Conservation (phyloP, 2,329 filamentous ascomycete genomes). For the Orbilia javanica region DNA sequence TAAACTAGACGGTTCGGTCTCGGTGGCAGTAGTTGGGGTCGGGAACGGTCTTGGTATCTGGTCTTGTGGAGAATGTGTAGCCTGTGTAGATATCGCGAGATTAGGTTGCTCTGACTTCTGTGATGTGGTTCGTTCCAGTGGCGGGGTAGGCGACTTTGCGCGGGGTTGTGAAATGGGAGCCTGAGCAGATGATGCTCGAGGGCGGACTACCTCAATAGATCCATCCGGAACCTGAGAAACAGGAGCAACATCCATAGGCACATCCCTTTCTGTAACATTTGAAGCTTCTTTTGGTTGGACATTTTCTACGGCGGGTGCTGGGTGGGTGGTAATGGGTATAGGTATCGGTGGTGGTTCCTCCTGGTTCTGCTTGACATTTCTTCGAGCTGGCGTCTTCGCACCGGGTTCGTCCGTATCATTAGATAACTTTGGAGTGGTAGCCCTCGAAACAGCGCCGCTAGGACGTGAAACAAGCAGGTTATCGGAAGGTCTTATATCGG, state of each 20-base stretch:
- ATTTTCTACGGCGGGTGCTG: background rate
- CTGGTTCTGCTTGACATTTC: constrained; percentile 27
- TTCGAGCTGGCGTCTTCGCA: constrained; percentile 38
- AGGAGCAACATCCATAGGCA: constrained; percentile 6
- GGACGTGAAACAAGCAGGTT: constrained; percentile 3
- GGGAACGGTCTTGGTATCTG: constrained; percentile 50
- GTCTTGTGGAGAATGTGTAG: constrained; percentile 30
- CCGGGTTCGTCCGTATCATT: constrained; percentile 20
- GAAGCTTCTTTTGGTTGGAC: constrained; percentile 6
- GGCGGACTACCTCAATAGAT: constrained; percentile 6
- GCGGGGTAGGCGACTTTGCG: constrained; percentile 43
- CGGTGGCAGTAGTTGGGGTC: constrained; percentile 54
- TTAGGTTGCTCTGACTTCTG: constrained; percentile 52
- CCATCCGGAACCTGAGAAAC: constrained; percentile 5
- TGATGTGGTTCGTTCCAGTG: constrained; percentile 29
- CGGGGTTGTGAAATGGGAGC: constrained; percentile 34
- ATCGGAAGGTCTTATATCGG: constrained; percentile 19
- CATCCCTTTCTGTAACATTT: background rate
- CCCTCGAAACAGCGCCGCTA: constrained; percentile 13
- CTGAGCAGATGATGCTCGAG: constrained; percentile 26
- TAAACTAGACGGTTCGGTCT: constrained; percentile 26
- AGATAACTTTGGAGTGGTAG: constrained; percentile 28
- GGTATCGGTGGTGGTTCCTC: constrained; percentile 9
- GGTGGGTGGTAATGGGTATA: background rate
- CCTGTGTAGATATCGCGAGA: constrained; percentile 52